Evolutionary conservation across 2,329 filamentous ascomycete genomes (phyloP).

Genomic region (Colletotrichum karsti): DNA sequence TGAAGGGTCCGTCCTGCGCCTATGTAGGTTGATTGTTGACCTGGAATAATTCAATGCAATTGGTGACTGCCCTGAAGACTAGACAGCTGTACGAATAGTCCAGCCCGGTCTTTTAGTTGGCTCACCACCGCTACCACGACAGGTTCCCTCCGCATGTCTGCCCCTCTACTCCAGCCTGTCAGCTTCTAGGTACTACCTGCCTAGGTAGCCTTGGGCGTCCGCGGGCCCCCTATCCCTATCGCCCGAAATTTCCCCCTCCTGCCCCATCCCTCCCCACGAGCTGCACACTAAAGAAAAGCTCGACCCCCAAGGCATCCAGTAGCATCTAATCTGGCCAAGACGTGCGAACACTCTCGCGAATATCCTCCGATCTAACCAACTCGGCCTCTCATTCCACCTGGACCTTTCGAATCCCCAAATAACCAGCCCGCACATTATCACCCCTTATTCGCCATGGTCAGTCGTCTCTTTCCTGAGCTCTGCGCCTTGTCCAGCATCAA

Average conservation of each 20-base stretch:
- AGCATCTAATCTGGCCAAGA: constrained; percentile 20
- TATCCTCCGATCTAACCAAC: constrained; percentile 7
- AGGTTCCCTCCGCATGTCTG: too few relatives aligned
- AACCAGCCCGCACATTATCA: neutral
- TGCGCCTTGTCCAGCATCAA: neutral
- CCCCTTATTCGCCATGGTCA: constrained; percentile 18
- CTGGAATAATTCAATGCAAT: too few relatives aligned
- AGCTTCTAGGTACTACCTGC: too few relatives aligned
- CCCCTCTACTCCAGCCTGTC: constrained; percentile 1
- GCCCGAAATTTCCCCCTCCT: constrained; percentile 20
- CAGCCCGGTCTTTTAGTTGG: too few relatives aligned
- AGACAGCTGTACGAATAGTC: too few relatives aligned
- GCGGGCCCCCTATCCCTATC: constrained; percentile 28
- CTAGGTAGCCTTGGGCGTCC: constrained; percentile 8
- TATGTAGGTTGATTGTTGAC: too few relatives aligned
- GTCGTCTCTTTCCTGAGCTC: neutral
- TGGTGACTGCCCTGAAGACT: too few relatives aligned
- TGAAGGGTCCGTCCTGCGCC: too few relatives aligned
- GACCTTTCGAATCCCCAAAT: neutral
- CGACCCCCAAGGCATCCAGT: constrained; percentile 18
- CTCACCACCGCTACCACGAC: too few relatives aligned
- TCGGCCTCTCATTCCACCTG: neutral
- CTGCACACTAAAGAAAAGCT: constrained; percentile 32
- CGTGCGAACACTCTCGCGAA: constrained; percentile 16
- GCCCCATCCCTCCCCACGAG: constrained; percentile 28